Conservation (phyloP, 208 protist genomes). For the Herpetomonas muscarum region DNA sequence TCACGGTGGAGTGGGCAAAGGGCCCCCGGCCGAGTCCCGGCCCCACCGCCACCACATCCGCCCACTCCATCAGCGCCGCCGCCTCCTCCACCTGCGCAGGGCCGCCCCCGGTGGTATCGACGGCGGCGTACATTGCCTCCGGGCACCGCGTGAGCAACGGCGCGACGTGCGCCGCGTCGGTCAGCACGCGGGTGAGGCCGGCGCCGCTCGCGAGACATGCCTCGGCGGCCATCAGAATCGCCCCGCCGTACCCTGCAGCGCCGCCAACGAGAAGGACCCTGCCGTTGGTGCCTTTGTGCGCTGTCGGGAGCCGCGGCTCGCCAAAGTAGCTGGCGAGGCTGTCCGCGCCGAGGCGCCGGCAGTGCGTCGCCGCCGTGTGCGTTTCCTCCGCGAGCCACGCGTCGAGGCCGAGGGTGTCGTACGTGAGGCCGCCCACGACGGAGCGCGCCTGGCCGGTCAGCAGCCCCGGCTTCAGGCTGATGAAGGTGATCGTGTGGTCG, state of each 20-base stretch:
- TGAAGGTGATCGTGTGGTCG: conserved; percentile 75
- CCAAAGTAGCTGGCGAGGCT: conserved; percentile 40
- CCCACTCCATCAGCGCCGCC: conserved; percentile 38
- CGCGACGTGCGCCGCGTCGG: conserved; percentile 36
- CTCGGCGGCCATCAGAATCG: conserved; percentile 78
- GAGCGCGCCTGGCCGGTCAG: conserved; percentile 54
- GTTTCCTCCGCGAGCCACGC: conserved; percentile 43
- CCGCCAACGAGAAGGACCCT: conserved; percentile 69
- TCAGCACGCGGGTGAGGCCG: conserved; percentile 68
- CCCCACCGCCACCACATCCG: conserved; percentile 48
- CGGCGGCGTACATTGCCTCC: conserved; percentile 55
- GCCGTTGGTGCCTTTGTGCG: conserved; percentile 73
- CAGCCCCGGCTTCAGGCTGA: conserved; percentile 79
- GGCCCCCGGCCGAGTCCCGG: conserved; percentile 51
- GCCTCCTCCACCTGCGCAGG: conserved; percentile 14
- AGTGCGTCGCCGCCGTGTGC: conserved; percentile 20
- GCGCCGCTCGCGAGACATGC: conserved; percentile 48
- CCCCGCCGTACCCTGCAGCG: conserved; percentile 62
- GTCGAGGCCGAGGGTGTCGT: conserved; percentile 46
- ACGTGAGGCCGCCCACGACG: conserved; percentile 72
- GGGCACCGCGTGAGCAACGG: conserved; percentile 73
- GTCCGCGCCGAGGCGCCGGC: conserved; percentile 38
- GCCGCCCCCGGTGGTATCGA: neutral
- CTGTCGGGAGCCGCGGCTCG: conserved; percentile 14
- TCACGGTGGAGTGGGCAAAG: conserved; percentile 28